Conservation (phyloP, 2,329 filamentous ascomycete genomes). For the Talaromyces sp. region DNA sequence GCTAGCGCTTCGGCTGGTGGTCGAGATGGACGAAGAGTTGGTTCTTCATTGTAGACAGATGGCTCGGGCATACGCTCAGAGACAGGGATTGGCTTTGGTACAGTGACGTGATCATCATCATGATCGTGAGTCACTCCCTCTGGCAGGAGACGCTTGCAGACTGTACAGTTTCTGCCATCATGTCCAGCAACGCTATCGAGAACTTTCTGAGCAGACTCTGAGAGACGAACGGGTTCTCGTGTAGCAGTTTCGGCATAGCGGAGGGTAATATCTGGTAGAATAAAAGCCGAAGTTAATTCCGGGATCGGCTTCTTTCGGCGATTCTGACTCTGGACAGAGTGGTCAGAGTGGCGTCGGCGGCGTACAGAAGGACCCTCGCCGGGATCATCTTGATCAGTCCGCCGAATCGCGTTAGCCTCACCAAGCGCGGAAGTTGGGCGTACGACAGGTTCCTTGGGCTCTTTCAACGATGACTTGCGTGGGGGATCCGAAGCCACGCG, state of each 20-base stretch:
- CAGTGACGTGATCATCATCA: slow-evolving; percentile 30
- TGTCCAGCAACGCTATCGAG: slow-evolving; percentile 48
- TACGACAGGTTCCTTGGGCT: slow-evolving; percentile 41
- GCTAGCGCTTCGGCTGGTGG: slow-evolving; percentile 71
- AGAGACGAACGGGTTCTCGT: slow-evolving; percentile 34
- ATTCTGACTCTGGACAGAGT: slow-evolving; percentile 50
- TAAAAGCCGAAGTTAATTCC: slow-evolving; percentile 64
- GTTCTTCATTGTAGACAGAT: slow-evolving; percentile 53
- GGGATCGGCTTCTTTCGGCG: slow-evolving; percentile 50
- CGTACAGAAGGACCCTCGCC: slow-evolving; percentile 34
- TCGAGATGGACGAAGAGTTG: slow-evolving; percentile 62
- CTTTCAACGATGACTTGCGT: slow-evolving; percentile 58
- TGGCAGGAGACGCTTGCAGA: slow-evolving; percentile 50
- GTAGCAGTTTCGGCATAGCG: slow-evolving; percentile 31
- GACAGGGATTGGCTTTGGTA: slow-evolving; percentile 53
- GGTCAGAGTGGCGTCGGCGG: slow-evolving; percentile 42
- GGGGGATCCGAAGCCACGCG: slow-evolving; percentile 39
- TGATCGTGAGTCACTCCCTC: slow-evolving; percentile 38
- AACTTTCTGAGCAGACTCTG: slow-evolving; percentile 42
- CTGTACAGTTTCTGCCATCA: slow-evolving; percentile 56
- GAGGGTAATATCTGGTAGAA: slow-evolving; percentile 63
- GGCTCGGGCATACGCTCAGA: slow-evolving; percentile 49
- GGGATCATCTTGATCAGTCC: slow-evolving; percentile 28
- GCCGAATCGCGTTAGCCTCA: slow-evolving; percentile 35
- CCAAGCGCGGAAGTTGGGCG: slow-evolving; percentile 38